Conservation (phyloP, 805 yeast species). For the Candida caryicola region DNA sequence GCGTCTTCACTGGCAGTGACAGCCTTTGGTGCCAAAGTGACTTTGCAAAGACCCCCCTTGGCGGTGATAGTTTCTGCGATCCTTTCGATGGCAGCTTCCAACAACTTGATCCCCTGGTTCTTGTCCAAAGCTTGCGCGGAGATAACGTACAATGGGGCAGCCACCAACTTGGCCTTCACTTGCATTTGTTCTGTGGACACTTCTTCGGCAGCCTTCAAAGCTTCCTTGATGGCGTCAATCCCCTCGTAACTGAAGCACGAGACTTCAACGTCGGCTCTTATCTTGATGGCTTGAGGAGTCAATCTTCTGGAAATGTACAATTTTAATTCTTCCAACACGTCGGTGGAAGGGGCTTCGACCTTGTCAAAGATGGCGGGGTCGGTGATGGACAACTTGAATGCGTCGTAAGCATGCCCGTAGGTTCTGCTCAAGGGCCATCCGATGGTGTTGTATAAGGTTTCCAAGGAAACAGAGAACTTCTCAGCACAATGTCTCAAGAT, state of each 20-base stretch:
- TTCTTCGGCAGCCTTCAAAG: slow-evolving; percentile 83
- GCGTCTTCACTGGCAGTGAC: slow-evolving; percentile 98
- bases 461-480: slow-evolving; percentile 85
- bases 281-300: slow-evolving; percentile 96
- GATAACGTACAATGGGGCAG: slow-evolving; percentile 94
- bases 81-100: slow-evolving; percentile 75
- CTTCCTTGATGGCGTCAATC: slow-evolving; percentile 91
- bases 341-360: slow-evolving; percentile 66
- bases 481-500: slow-evolving; percentile 98
- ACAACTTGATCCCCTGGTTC: slow-evolving; percentile 75
- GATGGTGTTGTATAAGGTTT: slow-evolving; percentile 77
- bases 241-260: slow-evolving; percentile 97
- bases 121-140: slow-evolving; percentile 93
- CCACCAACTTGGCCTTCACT: slow-evolving; percentile 91
- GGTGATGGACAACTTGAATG: slow-evolving; percentile 92
- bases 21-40: slow-evolving; percentile 98
- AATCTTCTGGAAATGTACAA: slow-evolving; percentile 86
- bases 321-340: slow-evolving; percentile 78
- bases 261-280: slow-evolving; percentile 98
- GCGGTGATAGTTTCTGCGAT: slow-evolving; percentile 67
- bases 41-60: slow-evolving; percentile 82
- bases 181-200: slow-evolving; percentile 80
- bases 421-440: slow-evolving; percentile 98
- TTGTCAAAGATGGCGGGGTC: slow-evolving; percentile 86
- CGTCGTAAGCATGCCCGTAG: slow-evolving; percentile 96